A percentile compares a stretch with the other conserved stretches of the same genome.
These are phyloP conservation scores for Willaertia magna DNA, from an alignment of 208 protist genomes.

Conservation along the genomic window DNA sequence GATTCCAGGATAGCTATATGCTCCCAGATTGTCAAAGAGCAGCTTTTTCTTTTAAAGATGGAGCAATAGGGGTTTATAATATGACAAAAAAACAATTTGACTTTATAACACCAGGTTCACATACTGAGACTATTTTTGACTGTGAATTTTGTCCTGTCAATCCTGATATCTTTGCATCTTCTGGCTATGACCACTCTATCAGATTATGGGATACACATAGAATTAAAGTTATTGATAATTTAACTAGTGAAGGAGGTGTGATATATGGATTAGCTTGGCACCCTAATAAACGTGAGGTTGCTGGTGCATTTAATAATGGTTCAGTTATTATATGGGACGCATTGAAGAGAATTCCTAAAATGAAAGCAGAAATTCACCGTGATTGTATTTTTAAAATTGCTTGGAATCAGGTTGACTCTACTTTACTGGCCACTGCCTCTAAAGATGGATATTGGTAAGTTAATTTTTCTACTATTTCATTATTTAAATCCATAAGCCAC, in stretches of 20 bases:
- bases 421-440: slow-evolving; percentile 33
- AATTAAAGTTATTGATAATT: slow-evolving; percentile 17
- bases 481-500: slow-evolving; percentile 42
- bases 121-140: slow-evolving; percentile 62
- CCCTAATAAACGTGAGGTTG: not conserved
- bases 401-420: slow-evolving; percentile 48
- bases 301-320: slow-evolving; percentile 11
- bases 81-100: slow-evolving; percentile 26
- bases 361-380: slow-evolving; percentile 39
- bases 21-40: slow-evolving; percentile 29
- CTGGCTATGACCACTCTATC: slow-evolving; percentile 59
- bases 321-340: slow-evolving; percentile 58
- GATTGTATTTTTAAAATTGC: slow-evolving; percentile 48
- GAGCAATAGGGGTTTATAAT: slow-evolving; percentile 58
- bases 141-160: slow-evolving; percentile 55
- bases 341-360: slow-evolving; percentile 34
- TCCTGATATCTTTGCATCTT: slow-evolving; percentile 53
- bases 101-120: slow-evolving; percentile 41
- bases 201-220: slow-evolving; percentile 28
- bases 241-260: slow-evolving; percentile 19
- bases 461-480: slow-evolving; percentile 37
- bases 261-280: slow-evolving; percentile 30
- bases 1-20: slow-evolving; percentile 22
- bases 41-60: slow-evolving; percentile 47
- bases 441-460: slow-evolving; percentile 43